Evolutionary conservation across 768 basidiomycete genomes (phyloP).

Genomic region (Auricularia auricula-judae): DNA sequence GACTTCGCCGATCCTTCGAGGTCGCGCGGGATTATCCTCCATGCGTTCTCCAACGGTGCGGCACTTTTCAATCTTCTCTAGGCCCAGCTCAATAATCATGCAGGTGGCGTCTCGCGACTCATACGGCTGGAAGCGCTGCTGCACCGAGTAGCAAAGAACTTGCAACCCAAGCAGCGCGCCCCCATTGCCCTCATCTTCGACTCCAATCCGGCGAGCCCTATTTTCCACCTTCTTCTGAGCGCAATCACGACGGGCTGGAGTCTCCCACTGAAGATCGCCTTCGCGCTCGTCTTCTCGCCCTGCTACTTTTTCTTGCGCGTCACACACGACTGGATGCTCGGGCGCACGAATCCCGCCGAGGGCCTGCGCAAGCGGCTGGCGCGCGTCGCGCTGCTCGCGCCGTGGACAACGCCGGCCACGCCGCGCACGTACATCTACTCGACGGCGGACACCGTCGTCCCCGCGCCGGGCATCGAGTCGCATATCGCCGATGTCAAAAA

Average conservation of each 20-base stretch:
- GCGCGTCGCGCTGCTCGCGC: slow-evolving; percentile 12
- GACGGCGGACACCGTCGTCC: slow-evolving; percentile 20
- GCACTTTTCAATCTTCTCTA: neutral
- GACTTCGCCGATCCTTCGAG: neutral
- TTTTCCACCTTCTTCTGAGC: no score
- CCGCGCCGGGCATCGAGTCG: slow-evolving; percentile 15
- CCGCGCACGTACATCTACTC: slow-evolving; percentile 28
- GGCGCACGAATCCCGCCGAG: neutral
- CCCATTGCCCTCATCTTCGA: no score
- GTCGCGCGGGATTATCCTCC: neutral
- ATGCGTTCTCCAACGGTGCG: neutral
- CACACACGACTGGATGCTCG: neutral
- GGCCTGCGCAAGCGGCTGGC: neutral
- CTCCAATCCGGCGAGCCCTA: no score
- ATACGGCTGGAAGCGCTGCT: neutral
- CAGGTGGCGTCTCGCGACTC: neutral
- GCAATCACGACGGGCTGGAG: no score
- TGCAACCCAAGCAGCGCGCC: no score
- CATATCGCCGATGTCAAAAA: slow-evolving; percentile 17
- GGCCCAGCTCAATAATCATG: neutral
- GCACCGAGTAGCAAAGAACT: no score
- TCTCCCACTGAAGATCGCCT: neutral
- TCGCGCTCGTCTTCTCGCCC: neutral
- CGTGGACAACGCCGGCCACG: slow-evolving; percentile 20
- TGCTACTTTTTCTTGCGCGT: neutral